Conservation (phyloP, 2,329 filamentous ascomycete species). For the Atkinsonella texensis region DNA sequence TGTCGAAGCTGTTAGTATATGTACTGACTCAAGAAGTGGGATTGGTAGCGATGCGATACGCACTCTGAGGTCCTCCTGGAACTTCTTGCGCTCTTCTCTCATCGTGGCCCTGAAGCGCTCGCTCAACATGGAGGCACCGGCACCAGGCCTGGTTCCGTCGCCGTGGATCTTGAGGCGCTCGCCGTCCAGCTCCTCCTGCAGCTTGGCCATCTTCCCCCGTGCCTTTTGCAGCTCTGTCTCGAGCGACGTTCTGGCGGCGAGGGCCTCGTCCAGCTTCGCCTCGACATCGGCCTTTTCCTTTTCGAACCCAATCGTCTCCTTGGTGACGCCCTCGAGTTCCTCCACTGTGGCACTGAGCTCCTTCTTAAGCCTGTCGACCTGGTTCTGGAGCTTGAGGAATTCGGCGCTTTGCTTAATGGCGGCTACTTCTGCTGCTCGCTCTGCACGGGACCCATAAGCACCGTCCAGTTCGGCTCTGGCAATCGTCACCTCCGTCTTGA, state of each 20-base stretch:
- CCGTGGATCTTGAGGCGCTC: conserved; percentile 33
- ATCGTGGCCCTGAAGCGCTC: conserved; percentile 44
- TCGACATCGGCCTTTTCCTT: conserved; percentile 35
- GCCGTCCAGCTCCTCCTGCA: conserved; percentile 40
- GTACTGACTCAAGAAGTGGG: background rate
- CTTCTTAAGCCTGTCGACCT: conserved; percentile 37
- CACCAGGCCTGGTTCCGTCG: conserved; percentile 22
- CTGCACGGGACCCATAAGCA: conserved; percentile 45
- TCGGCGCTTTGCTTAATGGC: conserved; percentile 38
- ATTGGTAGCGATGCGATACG: conserved; percentile 10
- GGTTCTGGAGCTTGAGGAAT: conserved; percentile 30
- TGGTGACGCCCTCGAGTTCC: conserved; percentile 41
- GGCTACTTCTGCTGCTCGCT: conserved; percentile 46
- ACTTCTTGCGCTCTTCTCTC: conserved; percentile 45
- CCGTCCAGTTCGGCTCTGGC: conserved; percentile 50
- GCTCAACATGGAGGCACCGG: conserved; percentile 39
- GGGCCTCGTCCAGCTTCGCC: conserved; percentile 22
- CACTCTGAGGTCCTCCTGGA: conserved; percentile 42
- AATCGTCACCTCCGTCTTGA: conserved; percentile 50
- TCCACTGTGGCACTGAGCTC: conserved; percentile 39
- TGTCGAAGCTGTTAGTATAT: conserved; percentile 12
- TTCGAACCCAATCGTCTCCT: conserved; percentile 37
- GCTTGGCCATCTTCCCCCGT: conserved; percentile 24
- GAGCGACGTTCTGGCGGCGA: conserved; percentile 23
- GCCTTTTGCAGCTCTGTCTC: conserved; percentile 28